phyloP scores from a whole-genome alignment of 1,284 basidiomycete genomes.

The Rhodotorula sp. region DNA sequence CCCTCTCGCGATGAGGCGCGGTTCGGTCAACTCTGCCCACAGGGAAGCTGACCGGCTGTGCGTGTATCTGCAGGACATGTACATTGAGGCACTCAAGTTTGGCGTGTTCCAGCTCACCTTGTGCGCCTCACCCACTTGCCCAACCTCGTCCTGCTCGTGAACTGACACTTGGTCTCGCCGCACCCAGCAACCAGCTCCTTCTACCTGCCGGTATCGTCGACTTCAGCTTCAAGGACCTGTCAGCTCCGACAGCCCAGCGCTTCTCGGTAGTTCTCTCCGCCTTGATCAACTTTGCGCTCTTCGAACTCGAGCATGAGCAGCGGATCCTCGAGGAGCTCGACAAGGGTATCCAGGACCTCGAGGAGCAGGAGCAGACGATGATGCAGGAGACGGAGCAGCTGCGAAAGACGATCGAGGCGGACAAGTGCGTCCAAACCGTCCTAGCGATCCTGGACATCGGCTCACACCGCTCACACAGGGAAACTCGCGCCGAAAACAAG shows the following conservation, averaged over 20 bases:
- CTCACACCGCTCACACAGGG: too few relatives aligned
- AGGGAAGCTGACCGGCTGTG: slow-evolving; percentile 15
- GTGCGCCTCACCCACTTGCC: slow-evolving; percentile 11
- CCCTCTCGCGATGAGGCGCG: neutral
- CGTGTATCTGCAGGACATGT: slow-evolving; percentile 38
- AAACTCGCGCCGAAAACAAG: too few relatives aligned
- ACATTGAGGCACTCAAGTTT: slow-evolving; percentile 7
- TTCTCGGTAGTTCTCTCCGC: slow-evolving; percentile 74
- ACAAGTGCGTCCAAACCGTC: neutral
- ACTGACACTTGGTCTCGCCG: neutral
- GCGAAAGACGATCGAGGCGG: slow-evolving; percentile 22
- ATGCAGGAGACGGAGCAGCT: slow-evolving; percentile 15
- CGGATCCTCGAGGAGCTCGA: slow-evolving; percentile 62
- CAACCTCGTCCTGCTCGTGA: neutral
- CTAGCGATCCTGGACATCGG: too few relatives aligned
- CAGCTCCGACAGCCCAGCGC: slow-evolving; percentile 67
- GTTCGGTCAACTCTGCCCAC: neutral
- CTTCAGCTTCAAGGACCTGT: slow-evolving; percentile 72
- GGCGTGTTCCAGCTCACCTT: slow-evolving; percentile 34
- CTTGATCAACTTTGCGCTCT: slow-evolving; percentile 89
- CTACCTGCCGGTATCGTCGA: slow-evolving; percentile 64
- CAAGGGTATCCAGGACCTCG: slow-evolving; percentile 47
- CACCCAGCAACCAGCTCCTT: slow-evolving; percentile 42
- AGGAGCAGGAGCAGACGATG: slow-evolving; percentile 19
- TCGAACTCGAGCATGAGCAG: slow-evolving; percentile 67